These are phyloP conservation scores for Nicotiana attenuata DNA, from an alignment of 257 asterid genomes.

Conservation along the genomic window DNA sequence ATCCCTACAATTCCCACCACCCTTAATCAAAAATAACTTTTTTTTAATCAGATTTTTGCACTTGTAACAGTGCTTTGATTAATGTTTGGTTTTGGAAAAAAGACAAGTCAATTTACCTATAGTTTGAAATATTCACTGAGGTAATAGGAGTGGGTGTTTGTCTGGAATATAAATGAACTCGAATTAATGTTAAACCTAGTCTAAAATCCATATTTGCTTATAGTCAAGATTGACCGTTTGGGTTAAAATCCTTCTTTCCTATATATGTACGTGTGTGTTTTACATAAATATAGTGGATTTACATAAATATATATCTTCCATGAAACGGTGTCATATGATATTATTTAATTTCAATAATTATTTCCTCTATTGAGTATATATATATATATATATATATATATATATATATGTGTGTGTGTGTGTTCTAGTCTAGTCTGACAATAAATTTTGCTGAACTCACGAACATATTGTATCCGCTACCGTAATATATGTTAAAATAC, in stretches of 20 bases:
- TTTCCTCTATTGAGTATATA: too few relatives aligned
- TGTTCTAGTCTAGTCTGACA: too few relatives aligned
- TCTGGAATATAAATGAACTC: background rate
- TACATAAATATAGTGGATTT: background rate
- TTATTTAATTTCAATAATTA: too few relatives aligned
- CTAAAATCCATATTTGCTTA: background rate
- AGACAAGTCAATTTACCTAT: background rate
- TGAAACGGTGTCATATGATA: too few relatives aligned
- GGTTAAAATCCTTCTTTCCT: background rate
- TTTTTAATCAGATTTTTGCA: background rate
- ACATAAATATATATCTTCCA: background rate
- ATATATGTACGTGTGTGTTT: background rate
- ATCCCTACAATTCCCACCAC: conserved; percentile 23
- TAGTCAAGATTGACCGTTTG: background rate
- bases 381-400: too few relatives aligned
- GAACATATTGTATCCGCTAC: too few relatives aligned
- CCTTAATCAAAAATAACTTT: background rate
- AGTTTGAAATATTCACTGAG: background rate
- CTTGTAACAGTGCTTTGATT: background rate
- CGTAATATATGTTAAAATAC: too few relatives aligned
- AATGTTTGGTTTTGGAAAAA: background rate
- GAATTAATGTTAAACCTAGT: background rate
- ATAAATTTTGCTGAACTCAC: too few relatives aligned
- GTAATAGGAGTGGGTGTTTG: background rate
- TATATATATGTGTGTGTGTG: too few relatives aligned